phyloP scores from a whole-genome alignment of 768 basidiomycete genomes.

The Mrakia gelida region DNA sequence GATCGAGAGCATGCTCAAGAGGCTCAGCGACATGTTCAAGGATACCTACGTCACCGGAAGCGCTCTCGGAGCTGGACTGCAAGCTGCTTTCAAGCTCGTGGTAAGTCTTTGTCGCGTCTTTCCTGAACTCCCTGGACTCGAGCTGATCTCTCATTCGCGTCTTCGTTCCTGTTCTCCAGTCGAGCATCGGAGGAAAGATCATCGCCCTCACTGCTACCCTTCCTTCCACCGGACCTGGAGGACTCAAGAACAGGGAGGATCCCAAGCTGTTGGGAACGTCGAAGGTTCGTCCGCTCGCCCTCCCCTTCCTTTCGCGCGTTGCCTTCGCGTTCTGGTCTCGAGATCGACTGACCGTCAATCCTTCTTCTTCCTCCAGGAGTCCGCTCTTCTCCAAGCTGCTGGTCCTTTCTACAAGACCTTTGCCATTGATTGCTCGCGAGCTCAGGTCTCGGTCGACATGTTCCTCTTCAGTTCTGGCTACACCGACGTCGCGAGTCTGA shows the following conservation, averaged over 20 bases:
- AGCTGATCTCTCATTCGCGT: neutral
- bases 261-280: conserved; percentile 90
- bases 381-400: conserved; percentile 83
- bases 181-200: conserved; percentile 92
- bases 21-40: conserved; percentile 94
- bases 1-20: conserved; percentile 72
- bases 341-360: too few relatives aligned
- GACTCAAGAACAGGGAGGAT: conserved; percentile 93
- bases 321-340: neutral
- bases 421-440: conserved; percentile 94
- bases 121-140: neutral
- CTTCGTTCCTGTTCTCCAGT: conserved; percentile 48
- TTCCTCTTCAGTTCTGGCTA: conserved; percentile 92
- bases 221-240: conserved; percentile 81
- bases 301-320: neutral
- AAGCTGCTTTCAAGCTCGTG: conserved; percentile 94
- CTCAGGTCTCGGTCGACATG: conserved; percentile 98
- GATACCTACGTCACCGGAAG: conserved; percentile 91
- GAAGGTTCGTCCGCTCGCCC: conserved; percentile 55
- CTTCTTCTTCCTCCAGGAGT: conserved; percentile 58
- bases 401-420: conserved; percentile 97
- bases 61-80: conserved; percentile 88
- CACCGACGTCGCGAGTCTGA: conserved; percentile 90
- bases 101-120: conserved; percentile 46
- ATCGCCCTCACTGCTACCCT: conserved; percentile 77